Evolutionary conservation across 495 filamentous ascomycete genomes (phyloP).

Genomic region (Penicillium maclennaniae): DNA sequence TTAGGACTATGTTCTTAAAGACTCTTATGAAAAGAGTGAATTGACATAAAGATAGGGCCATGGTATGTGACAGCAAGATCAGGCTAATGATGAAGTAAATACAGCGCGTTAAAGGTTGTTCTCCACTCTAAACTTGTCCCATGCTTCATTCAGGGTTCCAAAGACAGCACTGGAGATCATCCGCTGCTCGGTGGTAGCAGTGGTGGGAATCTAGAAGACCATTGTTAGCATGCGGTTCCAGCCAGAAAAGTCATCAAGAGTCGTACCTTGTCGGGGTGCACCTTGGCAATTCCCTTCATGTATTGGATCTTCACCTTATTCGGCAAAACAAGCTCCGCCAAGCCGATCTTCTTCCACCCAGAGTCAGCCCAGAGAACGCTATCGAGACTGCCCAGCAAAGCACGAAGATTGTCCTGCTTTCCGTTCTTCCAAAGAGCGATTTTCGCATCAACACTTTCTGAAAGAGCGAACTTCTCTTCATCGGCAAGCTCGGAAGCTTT

Average conservation of each 20-base stretch:
- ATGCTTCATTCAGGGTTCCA: conserved; percentile 89
- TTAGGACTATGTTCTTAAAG: conserved; percentile 10
- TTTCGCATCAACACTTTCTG: conserved; percentile 75
- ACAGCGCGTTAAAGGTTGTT: conserved; percentile 52
- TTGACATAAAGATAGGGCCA: neutral
- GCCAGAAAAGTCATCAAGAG: conserved; percentile 25
- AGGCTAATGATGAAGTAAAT: conserved; percentile 1
- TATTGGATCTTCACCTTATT: conserved; percentile 94
- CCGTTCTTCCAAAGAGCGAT: conserved; percentile 78
- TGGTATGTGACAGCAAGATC: neutral
- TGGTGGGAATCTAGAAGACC: conserved; percentile 65
- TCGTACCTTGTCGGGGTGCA: conserved; percentile 96
- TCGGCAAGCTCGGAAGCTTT: conserved; percentile 77
- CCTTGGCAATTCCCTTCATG: conserved; percentile 98
- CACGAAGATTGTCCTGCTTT: conserved; percentile 88
- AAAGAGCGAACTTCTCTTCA: conserved; percentile 85
- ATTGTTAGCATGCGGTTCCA: conserved; percentile 2
- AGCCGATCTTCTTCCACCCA: conserved; percentile 94
- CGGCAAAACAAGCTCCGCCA: conserved; percentile 85
- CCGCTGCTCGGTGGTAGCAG: conserved; percentile 86
- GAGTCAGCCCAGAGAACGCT: conserved; percentile 84
- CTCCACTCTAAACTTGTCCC: conserved; percentile 95
- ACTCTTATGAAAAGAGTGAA: neutral
- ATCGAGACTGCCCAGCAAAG: conserved; percentile 83
- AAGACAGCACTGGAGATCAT: conserved; percentile 94